Conservation (phyloP, 2,329 filamentous ascomycete genomes). For the Fusarium denticulatum region DNA sequence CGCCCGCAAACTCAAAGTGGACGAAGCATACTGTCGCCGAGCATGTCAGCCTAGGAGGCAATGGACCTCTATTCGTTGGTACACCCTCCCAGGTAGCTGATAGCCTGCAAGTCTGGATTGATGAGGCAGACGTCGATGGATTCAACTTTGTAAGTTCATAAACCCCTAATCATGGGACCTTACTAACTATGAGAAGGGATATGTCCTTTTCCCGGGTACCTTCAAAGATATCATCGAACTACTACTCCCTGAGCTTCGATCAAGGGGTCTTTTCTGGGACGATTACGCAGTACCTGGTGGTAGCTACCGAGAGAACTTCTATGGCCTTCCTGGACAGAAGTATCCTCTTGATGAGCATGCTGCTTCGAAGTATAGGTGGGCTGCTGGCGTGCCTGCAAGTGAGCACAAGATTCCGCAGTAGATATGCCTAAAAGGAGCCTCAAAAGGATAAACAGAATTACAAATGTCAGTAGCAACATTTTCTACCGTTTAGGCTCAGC, state of each 20-base stretch:
- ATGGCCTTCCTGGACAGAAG: constrained; percentile 59
- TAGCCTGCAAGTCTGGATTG: constrained; percentile 72
- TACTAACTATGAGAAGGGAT: constrained; percentile 54
- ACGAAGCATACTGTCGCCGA: constrained; percentile 76
- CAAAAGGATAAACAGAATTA: neutral
- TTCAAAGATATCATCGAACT: constrained; percentile 75
- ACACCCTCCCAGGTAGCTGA: constrained; percentile 73
- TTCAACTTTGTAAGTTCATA: constrained; percentile 73
- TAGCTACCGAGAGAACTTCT: constrained; percentile 70
- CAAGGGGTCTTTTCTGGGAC: constrained; percentile 67
- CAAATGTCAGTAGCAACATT: neutral
- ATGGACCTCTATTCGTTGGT: constrained; percentile 72
- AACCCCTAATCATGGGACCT: rapidly evolving
- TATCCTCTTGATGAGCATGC: constrained; percentile 63
- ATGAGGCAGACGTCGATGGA: constrained; percentile 76
- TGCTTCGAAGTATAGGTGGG: constrained; percentile 60
- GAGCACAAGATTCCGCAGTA: constrained; percentile 34
- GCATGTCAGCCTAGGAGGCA: constrained; percentile 73
- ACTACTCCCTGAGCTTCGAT: constrained; percentile 70
- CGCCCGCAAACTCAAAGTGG: constrained; percentile 72
- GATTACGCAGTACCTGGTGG: constrained; percentile 64
- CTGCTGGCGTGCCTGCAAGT: constrained; percentile 32
- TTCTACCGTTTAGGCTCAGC: neutral
- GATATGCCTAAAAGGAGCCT: rapidly evolving
- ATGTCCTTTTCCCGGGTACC: constrained; percentile 72